Evolutionary conservation across 495 filamentous ascomycete species (phyloP).

Genomic region (Daldinia caldariorum): DNA sequence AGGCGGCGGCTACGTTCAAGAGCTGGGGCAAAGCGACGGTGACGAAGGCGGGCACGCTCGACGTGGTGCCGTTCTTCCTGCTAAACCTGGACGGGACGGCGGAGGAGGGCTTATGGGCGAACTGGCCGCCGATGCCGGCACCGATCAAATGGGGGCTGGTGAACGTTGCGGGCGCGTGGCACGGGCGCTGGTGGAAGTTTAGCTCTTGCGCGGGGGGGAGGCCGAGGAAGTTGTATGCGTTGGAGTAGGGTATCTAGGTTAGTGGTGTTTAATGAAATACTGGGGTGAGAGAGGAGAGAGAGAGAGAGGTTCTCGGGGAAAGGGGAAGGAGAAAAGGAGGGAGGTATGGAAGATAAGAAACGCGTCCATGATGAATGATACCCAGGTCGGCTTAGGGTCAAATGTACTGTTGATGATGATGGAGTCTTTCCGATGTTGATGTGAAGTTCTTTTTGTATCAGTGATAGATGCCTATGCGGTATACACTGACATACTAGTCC

Average conservation of each 20-base stretch:
- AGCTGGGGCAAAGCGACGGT: constrained; percentile 62
- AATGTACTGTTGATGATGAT: neutral
- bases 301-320: neutral
- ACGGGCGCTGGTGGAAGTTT: constrained; percentile 64
- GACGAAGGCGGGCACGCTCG: constrained; percentile 58
- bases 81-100: constrained; percentile 64
- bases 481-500: neutral
- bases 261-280: no score
- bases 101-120: constrained; percentile 64
- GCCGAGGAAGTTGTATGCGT: constrained; percentile 56
- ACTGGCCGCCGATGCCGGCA: constrained; percentile 61
- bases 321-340: neutral
- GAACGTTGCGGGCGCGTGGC: constrained; percentile 57
- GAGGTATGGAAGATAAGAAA: neutral
- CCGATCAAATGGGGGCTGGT: constrained; percentile 58
- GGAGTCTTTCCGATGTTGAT: neutral
- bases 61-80: constrained; percentile 66
- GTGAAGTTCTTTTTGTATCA: neutral
- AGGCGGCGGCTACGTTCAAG: constrained; percentile 49
- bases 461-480: neutral
- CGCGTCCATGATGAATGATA: constrained; percentile 30
- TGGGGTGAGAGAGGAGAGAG: no score
- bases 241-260: constrained; percentile 22
- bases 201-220: constrained; percentile 57
- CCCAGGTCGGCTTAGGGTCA: constrained; percentile 14